Evolutionary conservation across 1,284 basidiomycete species (phyloP), one percentile per base, ranked within the genome.

Genomic region (Serendipita sp.): DNA sequence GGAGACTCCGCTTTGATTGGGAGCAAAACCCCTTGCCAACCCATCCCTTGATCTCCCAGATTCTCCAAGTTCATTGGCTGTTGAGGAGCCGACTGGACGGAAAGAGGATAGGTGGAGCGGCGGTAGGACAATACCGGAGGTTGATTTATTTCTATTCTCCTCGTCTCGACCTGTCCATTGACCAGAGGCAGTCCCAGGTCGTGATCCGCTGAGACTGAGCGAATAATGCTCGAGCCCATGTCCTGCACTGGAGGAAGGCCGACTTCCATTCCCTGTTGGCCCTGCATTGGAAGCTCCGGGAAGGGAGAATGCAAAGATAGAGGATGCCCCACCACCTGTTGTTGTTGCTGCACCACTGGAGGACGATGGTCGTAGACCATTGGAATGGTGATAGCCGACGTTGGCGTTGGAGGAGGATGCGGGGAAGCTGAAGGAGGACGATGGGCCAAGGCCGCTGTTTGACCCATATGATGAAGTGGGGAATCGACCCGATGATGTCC

Each of bases 401-500:
- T 58, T 58, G 53, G 53, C 10, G 53, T 58, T 58, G 53, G 53
- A 32, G 53, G 53, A n/a, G 53, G 53, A 58, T 35, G 53, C 53
- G 53, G 53, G 53, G 53, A 58, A 58, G 53, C 53, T 58, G 53
- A 58, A 58, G 17, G 53, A 58, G 53, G 29, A 32, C 53, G 53
- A 58, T 58, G 53, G 53, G n/a, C 53, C 53, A 35, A 30, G 22
- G 26, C 15, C 32, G 4, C 15, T 8, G 53, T 35, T 35, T 26
- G 26, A 8, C 15, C 53, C 53, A 58, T 22, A 26, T 32, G 53
- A 32, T 32, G 53, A 34, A 58, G 53, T 10, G 53, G 53, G 53
- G 53, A 58, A 58, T 58, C 53, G 53, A 58, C 53, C 53, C 53
- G 53, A 58, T 4, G 53, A 58, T 32, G 53, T 58, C 53, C 53